phyloP scores from a whole-genome alignment of 352 stramenopile species.

The Pythium scleroteichum region DNA sequence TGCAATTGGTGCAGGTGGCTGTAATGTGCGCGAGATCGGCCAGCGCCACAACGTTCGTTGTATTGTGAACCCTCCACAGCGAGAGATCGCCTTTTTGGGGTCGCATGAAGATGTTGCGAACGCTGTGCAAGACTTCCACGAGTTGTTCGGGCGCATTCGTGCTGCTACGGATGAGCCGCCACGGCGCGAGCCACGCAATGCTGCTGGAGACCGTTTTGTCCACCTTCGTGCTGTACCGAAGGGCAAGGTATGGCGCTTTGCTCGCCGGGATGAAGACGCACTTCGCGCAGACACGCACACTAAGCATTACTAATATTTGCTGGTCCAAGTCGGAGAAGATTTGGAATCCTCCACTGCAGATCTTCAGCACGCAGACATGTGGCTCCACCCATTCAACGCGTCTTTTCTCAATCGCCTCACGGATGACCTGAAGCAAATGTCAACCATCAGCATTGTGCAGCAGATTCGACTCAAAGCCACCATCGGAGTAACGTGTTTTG shows the following conservation, averaged over 20 bases:
- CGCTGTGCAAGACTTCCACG: not conserved
- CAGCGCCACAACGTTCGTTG: not conserved
- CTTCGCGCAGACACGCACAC: not conserved
- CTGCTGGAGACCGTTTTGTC: not conserved
- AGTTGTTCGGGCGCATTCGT: not conserved
- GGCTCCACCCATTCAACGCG: not conserved
- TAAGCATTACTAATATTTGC: not conserved
- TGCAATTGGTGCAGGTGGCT: not conserved
- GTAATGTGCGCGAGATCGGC: constrained; percentile 1
- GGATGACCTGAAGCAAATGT: not conserved
- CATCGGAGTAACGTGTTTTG: constrained; percentile 2
- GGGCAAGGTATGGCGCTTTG: not conserved
- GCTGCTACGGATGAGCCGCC: not conserved
- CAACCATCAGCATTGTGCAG: not conserved
- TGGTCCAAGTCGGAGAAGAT: not conserved
- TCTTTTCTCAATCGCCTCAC: not conserved
- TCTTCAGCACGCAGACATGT: not conserved
- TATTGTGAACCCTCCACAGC: not conserved
- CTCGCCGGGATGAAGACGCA: not conserved
- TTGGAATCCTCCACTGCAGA: not conserved
- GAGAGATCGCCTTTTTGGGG: constrained; percentile 1
- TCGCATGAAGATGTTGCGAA: not conserved
- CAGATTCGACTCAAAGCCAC: not conserved
- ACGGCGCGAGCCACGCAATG: not conserved
- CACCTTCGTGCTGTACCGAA: not conserved